These are phyloP conservation scores for Parsonsia alboflavescens DNA, from an alignment of 257 asterid genomes.

Conservation along the genomic window DNA sequence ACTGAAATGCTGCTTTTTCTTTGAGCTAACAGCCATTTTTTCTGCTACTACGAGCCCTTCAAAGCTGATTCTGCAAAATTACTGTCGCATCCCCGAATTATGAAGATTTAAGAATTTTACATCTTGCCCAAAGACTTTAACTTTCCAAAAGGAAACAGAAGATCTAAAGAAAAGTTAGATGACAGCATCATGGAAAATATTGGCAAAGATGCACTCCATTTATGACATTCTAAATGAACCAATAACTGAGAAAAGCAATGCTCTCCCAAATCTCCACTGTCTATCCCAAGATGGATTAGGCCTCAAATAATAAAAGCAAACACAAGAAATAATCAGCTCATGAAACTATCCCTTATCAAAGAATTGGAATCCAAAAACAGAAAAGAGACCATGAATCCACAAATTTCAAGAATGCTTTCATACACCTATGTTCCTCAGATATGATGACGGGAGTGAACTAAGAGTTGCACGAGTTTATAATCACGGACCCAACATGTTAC, in stretches of 20 bases:
- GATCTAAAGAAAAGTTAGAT: not conserved
- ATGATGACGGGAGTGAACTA: not conserved
- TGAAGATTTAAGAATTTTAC: not conserved
- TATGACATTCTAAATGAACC: not conserved
- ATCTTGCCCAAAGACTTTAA: not conserved
- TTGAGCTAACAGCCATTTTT: conserved; percentile 29
- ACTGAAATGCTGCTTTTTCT: conserved; percentile 41
- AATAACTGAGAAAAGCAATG: not conserved
- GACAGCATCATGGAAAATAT: not conserved
- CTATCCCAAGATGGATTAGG: not conserved
- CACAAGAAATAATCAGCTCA: not conserved
- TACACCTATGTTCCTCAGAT: not conserved
- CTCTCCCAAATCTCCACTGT: not conserved
- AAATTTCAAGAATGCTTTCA: not conserved
- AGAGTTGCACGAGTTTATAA: not conserved
- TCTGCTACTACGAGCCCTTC: not conserved
- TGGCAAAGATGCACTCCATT: not conserved
- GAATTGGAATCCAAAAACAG: not conserved
- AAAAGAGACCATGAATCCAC: not conserved
- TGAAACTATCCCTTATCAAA: not conserved
- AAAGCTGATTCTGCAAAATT: not conserved
- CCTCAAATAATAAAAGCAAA: not conserved
- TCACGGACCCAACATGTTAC: not conserved
- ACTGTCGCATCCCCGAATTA: not conserved
- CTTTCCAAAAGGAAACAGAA: not conserved